Conservation (phyloP, 768 basidiomycete species). For the Mrakia blollopis region DNA sequence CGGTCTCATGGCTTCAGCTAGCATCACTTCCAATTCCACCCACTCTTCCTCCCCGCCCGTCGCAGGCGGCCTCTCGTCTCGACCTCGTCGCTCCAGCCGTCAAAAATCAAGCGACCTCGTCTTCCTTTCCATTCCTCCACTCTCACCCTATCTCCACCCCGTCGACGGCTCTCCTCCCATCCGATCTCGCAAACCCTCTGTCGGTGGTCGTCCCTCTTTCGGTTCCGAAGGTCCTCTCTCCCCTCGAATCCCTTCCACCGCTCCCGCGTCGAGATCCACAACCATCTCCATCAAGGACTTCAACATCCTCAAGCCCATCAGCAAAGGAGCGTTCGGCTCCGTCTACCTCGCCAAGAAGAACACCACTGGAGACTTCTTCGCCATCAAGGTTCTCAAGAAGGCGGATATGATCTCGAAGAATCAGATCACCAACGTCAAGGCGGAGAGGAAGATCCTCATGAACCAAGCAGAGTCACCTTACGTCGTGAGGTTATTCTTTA, state of each 20-base stretch:
- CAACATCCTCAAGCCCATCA: slow-evolving; percentile 98
- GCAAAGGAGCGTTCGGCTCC: slow-evolving; percentile 96
- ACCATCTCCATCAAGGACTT: slow-evolving; percentile 97
- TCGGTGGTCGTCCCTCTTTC: slow-evolving; percentile 35
- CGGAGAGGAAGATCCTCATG: slow-evolving; percentile 99
- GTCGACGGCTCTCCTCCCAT: slow-evolving; percentile 1
- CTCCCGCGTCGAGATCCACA: slow-evolving; percentile 69
- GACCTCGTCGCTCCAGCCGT: slow-evolving; percentile 13
- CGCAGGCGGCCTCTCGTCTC: background rate
- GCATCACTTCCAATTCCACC: slow-evolving; percentile 8
- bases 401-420: slow-evolving; percentile 99
- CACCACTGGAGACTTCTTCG: slow-evolving; percentile 95
- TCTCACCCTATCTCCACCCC: slow-evolving; percentile 14
- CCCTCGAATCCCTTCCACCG: slow-evolving; percentile 73
- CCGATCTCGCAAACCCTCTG: slow-evolving; percentile 31
- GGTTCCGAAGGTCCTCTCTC: slow-evolving; percentile 59
- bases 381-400: slow-evolving; percentile 99
- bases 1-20: background rate
- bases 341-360: slow-evolving; percentile 99
- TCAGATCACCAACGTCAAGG: slow-evolving; percentile 99
- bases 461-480: slow-evolving; percentile 97
- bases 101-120: slow-evolving; percentile 5
- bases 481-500: slow-evolving; percentile 95
- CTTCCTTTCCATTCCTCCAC: slow-evolving; percentile 22
- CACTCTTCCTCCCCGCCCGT: background rate